Base-by-base conservation (phyloP, 2,329 filamentous ascomycete genomes). In the Aspergillus sp. region DNA sequence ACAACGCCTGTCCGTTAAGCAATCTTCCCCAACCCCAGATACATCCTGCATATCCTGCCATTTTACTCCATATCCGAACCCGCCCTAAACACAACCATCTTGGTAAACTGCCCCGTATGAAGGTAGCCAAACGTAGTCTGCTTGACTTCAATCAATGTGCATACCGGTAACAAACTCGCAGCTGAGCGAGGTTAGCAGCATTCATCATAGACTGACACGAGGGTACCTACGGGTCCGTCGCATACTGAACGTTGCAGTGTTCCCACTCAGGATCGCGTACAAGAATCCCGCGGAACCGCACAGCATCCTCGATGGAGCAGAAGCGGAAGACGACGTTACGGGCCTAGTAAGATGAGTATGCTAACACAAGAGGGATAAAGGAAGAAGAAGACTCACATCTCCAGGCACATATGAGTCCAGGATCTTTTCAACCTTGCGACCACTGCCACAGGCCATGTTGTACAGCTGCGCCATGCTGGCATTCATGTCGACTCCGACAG, bases 321-420 rank as follows among this genome's bases (percentile, higher is more conserved):
- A 84, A 83, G 8, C 80, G 79, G 65, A 83, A 82, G 30, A 76
- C 71, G n/a, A 82, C 75, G 32, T 72, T 77, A 43, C 76, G 74
- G 32, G 73, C 71, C 80, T 82, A 58, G 17, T 23, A 9, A n/a
- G 4, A 5, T 62, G 7, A 43, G 61, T 38, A 60, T 55, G 23
- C 43, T 28, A 19, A 25, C 39, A 36, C 8, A 25, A 19, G n/a
- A n/a, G 25, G 52, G 12, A 10, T 39, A 12, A 23, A 30, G 12
- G 54, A 21, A 12, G 10, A 15, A 43, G 4, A 25, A 12, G 17
- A 63, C 79, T 76, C 73, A 82, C 81, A 12, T 74, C 76, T n/a
- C 68, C 70, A 5, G 70, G 65, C 36, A 74, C 76, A 50, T 72
- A 78, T 19, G 74, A 75, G 51, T 78, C 77, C 55, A 78, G 66